Evolutionary conservation across 2,329 filamentous ascomycete species (phyloP), one percentile per base, ranked within the genome.

Genomic region (Penicillium occitanis): DNA sequence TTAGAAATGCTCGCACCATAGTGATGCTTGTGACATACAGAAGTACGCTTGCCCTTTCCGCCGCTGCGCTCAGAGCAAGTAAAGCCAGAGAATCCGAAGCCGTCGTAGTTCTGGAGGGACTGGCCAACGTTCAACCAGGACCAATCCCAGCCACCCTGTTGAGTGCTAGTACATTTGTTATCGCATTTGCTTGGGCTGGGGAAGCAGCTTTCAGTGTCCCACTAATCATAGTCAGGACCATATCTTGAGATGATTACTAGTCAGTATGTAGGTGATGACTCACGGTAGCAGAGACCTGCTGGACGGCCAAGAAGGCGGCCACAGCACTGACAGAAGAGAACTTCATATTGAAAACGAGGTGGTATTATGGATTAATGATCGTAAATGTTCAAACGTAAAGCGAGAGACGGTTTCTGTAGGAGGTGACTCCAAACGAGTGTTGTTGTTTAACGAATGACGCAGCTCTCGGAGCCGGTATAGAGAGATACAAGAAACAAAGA

Each of bases 41-140:
- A 63, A 37, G 17, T 33, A n/a, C 65, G 33, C 22, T 63, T 66
- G 37, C 42, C 14, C 25, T 33, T 19, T 53, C 62, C 42, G 17
- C 35, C 5, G 19, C 37, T 10, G 66, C 79, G 79, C 74, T 86
- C 83, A 71, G 84, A 80, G 82, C 91, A 96, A 62, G 81, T 82
- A 82, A 89, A 95, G 72, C 91, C 91, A 58, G 81, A 85, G 83
- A 93, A 94, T 68, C 84, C 80, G 78, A 94, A 92, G 74, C 88
- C 90, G 62, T 86, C 87, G 77, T 92, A 96, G 71, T 76, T 80
- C 69, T 77, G 79, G 79, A 96, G 88, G 17, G 76, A 72, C 14
- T 53, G 42, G 53, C 91, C 92, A 42, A 80, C 70, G 69, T 76
- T 71, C 28, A 96, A 84, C 69, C 86, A 85, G 30, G 79, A 78